Conservation (phyloP, 495 filamentous ascomycete species). For the Chaetomium tenue region DNA sequence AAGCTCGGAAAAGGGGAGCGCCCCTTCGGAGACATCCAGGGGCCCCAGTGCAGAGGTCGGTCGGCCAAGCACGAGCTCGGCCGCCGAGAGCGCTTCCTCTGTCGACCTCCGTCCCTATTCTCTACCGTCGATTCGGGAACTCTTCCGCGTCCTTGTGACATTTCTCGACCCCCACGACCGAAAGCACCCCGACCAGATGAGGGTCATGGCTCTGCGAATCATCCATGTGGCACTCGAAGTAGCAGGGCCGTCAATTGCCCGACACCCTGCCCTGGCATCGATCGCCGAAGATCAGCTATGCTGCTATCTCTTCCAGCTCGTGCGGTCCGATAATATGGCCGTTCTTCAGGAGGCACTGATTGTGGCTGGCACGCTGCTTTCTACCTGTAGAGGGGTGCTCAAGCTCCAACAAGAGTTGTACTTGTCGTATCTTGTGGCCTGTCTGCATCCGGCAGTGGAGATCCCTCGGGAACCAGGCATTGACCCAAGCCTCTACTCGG, state of each 20-base stretch:
- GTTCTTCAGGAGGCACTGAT: slow-evolving; percentile 89
- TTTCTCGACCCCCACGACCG: slow-evolving; percentile 89
- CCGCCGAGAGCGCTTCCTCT: slow-evolving; percentile 45
- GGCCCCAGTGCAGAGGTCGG: slow-evolving; percentile 24
- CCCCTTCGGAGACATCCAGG: slow-evolving; percentile 26
- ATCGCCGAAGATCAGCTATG: slow-evolving; percentile 93
- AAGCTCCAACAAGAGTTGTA: slow-evolving; percentile 98
- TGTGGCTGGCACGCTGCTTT: slow-evolving; percentile 84
- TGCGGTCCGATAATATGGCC: slow-evolving; percentile 91
- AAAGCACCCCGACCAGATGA: slow-evolving; percentile 89
- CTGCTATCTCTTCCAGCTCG: slow-evolving; percentile 92
- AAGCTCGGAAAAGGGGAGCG: slow-evolving; percentile 41
- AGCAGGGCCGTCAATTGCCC: slow-evolving; percentile 90
- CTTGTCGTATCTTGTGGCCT: slow-evolving; percentile 89
- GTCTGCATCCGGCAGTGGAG: slow-evolving; percentile 85
- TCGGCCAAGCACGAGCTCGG: slow-evolving; percentile 35
- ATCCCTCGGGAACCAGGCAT: slow-evolving; percentile 90
- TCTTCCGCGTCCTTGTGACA: slow-evolving; percentile 93
- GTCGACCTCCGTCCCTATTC: slow-evolving; percentile 81
- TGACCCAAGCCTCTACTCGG: slow-evolving; percentile 86
- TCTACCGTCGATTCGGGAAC: slow-evolving; percentile 85
- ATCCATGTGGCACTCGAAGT: slow-evolving; percentile 98
- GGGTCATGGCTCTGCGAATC: slow-evolving; percentile 94
- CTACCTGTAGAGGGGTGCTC: slow-evolving; percentile 86
- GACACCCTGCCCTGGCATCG: slow-evolving; percentile 82